A percentile compares a stretch with the other conserved stretches of the same genome.
phyloP scores from a whole-genome alignment of 2,329 filamentous ascomycete genomes.

The Elsinoe batatas region DNA sequence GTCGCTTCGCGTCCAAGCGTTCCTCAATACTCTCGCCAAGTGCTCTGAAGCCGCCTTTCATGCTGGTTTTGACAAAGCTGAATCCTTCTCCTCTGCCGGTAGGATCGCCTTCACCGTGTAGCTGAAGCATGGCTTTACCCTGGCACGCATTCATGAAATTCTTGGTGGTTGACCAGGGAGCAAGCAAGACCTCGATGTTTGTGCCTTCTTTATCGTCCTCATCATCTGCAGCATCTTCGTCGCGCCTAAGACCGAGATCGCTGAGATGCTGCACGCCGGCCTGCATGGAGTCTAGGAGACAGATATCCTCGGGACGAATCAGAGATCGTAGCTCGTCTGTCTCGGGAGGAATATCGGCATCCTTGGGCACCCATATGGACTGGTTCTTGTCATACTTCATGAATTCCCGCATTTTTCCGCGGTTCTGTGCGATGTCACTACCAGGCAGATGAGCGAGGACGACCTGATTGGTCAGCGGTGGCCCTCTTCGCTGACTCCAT shows the following conservation, averaged over 20 bases:
- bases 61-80: constrained; percentile 94
- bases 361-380: constrained; percentile 72
- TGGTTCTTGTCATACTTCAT: constrained; percentile 83
- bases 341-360: constrained; percentile 66
- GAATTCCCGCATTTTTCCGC: constrained; percentile 95
- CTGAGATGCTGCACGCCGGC: constrained; percentile 83
- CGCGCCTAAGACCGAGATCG: constrained; percentile 74
- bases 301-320: constrained; percentile 94
- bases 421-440: constrained; percentile 87
- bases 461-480: constrained; percentile 64
- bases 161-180: constrained; percentile 93
- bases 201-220: constrained; percentile 58
- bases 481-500: constrained; percentile 59
- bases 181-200: constrained; percentile 76
- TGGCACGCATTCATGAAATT: constrained; percentile 91
- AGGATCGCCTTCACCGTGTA: constrained; percentile 90
- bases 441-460: constrained; percentile 69
- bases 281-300: constrained; percentile 91
- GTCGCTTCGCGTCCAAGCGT: constrained; percentile 68
- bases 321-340: constrained; percentile 71
- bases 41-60: constrained; percentile 95
- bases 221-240: constrained; percentile 53
- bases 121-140: constrained; percentile 90
- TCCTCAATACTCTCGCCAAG: constrained; percentile 81
- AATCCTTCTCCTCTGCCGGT: constrained; percentile 89